Percentiles rank a stretch among this genome's conserved stretches.
phyloP scores from a whole-genome alignment of 176 grass and related monocot genomes.

The Neostapfia colusana region DNA sequence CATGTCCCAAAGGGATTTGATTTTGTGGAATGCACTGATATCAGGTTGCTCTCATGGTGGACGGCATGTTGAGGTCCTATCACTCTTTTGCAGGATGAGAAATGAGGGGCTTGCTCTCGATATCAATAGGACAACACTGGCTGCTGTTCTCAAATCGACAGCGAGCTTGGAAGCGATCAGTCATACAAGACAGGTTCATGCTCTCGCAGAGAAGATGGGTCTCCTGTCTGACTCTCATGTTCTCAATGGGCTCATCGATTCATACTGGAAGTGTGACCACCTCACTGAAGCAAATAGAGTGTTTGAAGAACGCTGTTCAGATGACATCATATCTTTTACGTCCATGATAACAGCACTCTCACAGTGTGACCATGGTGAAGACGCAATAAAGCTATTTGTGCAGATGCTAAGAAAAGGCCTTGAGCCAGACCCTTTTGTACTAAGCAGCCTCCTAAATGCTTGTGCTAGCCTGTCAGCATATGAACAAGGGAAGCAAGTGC shows the following conservation, averaged over 20 bases:
- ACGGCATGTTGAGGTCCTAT: constrained; percentile 46
- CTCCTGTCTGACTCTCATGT: constrained; percentile 77
- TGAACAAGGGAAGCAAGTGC: constrained; percentile 89
- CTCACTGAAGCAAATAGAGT: constrained; percentile 50
- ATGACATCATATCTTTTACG: constrained; percentile 68
- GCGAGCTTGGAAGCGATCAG: constrained; percentile 55
- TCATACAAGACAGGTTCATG: constrained; percentile 62
- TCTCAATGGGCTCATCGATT: constrained; percentile 75
- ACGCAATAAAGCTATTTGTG: constrained; percentile 76
- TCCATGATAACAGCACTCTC: constrained; percentile 84
- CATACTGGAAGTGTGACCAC: constrained; percentile 76
- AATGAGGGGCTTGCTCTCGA: constrained; percentile 51
- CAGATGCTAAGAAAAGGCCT: constrained; percentile 69
- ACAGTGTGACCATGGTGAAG: constrained; percentile 65
- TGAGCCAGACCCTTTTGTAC: constrained; percentile 75
- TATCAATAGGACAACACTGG: constrained; percentile 65
- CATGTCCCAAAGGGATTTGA: constrained; percentile 51
- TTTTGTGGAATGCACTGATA: constrained; percentile 81
- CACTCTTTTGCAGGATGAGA: constrained; percentile 65
- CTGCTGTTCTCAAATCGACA: constrained; percentile 79
- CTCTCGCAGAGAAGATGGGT: constrained; percentile 55
- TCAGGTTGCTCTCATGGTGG: constrained; percentile 65
- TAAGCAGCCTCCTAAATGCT: constrained; percentile 79
- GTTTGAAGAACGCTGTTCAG: constrained; percentile 62
- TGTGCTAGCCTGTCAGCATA: constrained; percentile 83